Evolutionary conservation across 768 basidiomycete species (phyloP).

Genomic region (Mycena capillaripes): DNA sequence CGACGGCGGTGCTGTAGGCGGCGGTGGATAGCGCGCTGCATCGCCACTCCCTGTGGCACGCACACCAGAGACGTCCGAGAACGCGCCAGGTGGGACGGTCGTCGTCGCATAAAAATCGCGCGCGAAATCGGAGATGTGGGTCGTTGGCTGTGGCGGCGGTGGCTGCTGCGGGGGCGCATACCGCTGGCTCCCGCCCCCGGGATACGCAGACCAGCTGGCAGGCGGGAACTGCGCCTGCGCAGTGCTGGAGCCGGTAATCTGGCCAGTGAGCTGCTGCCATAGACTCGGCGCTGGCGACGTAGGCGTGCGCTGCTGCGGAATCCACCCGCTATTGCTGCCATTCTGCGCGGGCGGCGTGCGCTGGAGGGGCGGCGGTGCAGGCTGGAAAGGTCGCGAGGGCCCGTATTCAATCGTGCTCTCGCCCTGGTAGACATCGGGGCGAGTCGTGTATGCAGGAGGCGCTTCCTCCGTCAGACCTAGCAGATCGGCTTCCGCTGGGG

Average conservation of each 20-base stretch:
- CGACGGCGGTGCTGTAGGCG: slow-evolving; percentile 42
- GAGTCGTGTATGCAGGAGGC: slow-evolving; percentile 79
- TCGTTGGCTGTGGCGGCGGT: slow-evolving; percentile 15
- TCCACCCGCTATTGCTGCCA: not conserved
- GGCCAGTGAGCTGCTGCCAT: slow-evolving; percentile 35
- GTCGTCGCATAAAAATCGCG: slow-evolving; percentile 71
- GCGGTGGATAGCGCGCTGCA: slow-evolving; percentile 48
- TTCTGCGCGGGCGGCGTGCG: slow-evolving; percentile 1
- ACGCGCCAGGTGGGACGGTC: slow-evolving; percentile 34
- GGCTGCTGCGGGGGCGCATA: slow-evolving; percentile 30
- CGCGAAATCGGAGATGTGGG: slow-evolving; percentile 67
- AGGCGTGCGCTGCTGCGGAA: slow-evolving; percentile 3
- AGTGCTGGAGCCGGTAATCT: slow-evolving; percentile 29
- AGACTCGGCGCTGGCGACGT: slow-evolving; percentile 22
- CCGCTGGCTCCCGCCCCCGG: slow-evolving; percentile 32
- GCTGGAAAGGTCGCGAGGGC: slow-evolving; percentile 73
- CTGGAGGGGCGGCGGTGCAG: slow-evolving; percentile 27
- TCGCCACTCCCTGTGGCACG: not conserved
- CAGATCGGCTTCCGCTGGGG: slow-evolving; percentile 12
- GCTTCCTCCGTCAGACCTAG: slow-evolving; percentile 61
- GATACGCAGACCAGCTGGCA: slow-evolving; percentile 33
- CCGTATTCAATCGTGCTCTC: slow-evolving; percentile 76
- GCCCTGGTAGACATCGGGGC: slow-evolving; percentile 66
- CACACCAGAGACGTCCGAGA: slow-evolving; percentile 20
- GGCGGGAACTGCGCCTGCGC: slow-evolving; percentile 1